Conservation (phyloP, 805 yeast species). For the Grigorovia transvaalensis region DNA sequence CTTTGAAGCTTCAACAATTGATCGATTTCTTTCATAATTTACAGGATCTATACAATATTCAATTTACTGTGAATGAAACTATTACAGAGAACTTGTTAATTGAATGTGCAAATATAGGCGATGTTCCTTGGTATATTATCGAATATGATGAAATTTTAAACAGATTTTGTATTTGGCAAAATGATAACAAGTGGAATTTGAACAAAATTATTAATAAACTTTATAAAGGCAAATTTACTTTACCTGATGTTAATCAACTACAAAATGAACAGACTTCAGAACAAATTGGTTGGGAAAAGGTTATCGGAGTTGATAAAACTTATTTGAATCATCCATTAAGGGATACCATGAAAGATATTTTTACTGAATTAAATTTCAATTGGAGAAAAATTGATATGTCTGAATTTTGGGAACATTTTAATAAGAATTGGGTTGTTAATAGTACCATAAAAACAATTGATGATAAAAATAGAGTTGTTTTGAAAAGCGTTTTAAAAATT, state of each 20-base stretch:
- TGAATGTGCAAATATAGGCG: constrained; percentile 7
- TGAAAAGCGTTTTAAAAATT: constrained; percentile 17
- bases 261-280: background rate
- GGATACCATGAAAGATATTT: constrained; percentile 5
- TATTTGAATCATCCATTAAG: constrained; percentile 7
- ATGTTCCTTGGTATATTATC: constrained; percentile 19
- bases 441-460: background rate
- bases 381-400: constrained; percentile 13
- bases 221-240: constrained; percentile 4
- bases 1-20: constrained; percentile 7
- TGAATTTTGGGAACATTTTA: constrained; percentile 14
- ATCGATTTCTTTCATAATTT: constrained; percentile 13
- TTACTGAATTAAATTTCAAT: constrained; percentile 13
- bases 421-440: constrained; percentile 1
- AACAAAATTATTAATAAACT: constrained; percentile 14
- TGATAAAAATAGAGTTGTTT: constrained; percentile 16
- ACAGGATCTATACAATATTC: constrained; percentile 20
- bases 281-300: constrained; percentile 1
- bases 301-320: constrained; percentile 4
- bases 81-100: constrained; percentile 25
- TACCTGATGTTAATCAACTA: background rate
- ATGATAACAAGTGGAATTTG: constrained; percentile 20
- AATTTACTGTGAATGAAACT: constrained; percentile 18
- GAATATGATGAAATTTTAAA: constrained; percentile 18
- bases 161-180: constrained; percentile 19